A percentile compares a stretch with the other conserved stretches of the same genome.
These are phyloP conservation scores for Diaporthe helianthi DNA, from an alignment of 2,329 filamentous ascomycete genomes.

Conservation along the genomic window DNA sequence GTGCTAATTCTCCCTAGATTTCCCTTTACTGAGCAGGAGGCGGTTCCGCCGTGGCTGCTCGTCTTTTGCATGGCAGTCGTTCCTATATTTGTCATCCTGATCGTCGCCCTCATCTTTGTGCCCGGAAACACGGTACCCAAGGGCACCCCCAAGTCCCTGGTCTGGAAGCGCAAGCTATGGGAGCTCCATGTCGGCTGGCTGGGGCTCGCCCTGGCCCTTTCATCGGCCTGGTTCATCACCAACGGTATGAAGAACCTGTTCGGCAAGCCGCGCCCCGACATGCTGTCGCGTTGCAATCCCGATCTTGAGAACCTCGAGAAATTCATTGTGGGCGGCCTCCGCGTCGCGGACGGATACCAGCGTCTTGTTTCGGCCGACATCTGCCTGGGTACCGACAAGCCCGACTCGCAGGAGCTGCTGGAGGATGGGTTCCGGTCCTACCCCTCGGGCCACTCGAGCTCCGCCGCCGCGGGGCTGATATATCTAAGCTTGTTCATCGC, in stretches of 20 bases:
- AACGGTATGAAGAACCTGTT: slow-evolving; percentile 83
- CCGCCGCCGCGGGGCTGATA: slow-evolving; percentile 78
- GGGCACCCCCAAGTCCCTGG: slow-evolving; percentile 66
- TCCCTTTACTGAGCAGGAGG: slow-evolving; percentile 74
- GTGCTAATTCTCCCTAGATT: slow-evolving; percentile 55
- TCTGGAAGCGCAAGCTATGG: slow-evolving; percentile 88
- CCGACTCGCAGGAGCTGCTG: slow-evolving; percentile 59
- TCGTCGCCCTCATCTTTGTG: slow-evolving; percentile 73
- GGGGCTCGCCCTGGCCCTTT: slow-evolving; percentile 76
- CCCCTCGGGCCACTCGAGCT: slow-evolving; percentile 78
- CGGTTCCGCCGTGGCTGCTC: slow-evolving; percentile 72
- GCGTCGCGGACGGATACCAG: slow-evolving; percentile 62
- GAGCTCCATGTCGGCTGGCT: slow-evolving; percentile 88
- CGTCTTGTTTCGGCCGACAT: slow-evolving; percentile 76
- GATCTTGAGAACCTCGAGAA: slow-evolving; percentile 68
- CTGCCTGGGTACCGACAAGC: slow-evolving; percentile 63
- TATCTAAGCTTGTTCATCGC: slow-evolving; percentile 89
- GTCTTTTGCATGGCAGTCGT: slow-evolving; percentile 67
- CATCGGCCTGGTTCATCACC: slow-evolving; percentile 79
- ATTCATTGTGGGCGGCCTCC: slow-evolving; percentile 69
- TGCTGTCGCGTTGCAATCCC: slow-evolving; percentile 80
- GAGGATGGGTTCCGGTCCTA: slow-evolving; percentile 88
- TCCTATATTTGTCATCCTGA: slow-evolving; percentile 72
- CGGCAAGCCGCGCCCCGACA: slow-evolving; percentile 77
- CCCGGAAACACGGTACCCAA: slow-evolving; percentile 73